Base-by-base conservation (phyloP, 257 asterid genomes). In the Anisodus tanguticus region DNA sequence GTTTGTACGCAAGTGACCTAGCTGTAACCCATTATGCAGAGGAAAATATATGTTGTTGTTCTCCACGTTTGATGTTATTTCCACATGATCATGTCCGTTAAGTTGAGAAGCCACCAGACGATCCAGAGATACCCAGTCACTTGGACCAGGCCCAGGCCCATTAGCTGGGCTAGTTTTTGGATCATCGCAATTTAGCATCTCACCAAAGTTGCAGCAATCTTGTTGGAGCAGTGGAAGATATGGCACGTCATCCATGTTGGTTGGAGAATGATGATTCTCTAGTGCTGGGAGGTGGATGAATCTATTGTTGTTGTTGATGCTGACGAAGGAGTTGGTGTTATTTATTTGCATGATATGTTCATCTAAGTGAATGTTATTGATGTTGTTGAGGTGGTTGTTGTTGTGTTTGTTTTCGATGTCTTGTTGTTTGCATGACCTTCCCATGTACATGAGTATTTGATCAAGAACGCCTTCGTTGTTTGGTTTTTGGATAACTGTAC, bases 71-170 rank as follows among this genome's bases (percentile, higher is more conserved):
- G 77, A 22, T 64, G 71, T 58, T 3, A 55, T 85, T 0, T 85
- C 85, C 70, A 53, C 70, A n/a, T 19, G 68, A 62, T 62, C 76
- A 37, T 92, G 94, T 0, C 98, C 97, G 82, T 94, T 90, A 31
- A 96, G 97, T 87, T 96, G 99, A 4, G 98, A 91, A 2, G 99
- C 99, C 86, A 96, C 98, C 16, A 96, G 88, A 5, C 94, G 92
- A 80, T 96, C 99, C 31, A 93, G 87, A 0, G 97, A 83, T 16
- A 47, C 94, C 99, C 99, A 96, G 54, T 92, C 92, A 6, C 88
- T 67, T 9, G 79, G 79, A 66, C 55, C 84, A 12, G 62, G 17
- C 1, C 41, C 81, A 17, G 64, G 45, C 12, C 19, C 47, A 12
- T 10, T 41, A 4, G 70, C 19, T 0, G 0, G 67, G 55, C 57